Base-by-base conservation (phyloP, 805 yeast species). In the Nakazawaea wickerhamii region DNA sequence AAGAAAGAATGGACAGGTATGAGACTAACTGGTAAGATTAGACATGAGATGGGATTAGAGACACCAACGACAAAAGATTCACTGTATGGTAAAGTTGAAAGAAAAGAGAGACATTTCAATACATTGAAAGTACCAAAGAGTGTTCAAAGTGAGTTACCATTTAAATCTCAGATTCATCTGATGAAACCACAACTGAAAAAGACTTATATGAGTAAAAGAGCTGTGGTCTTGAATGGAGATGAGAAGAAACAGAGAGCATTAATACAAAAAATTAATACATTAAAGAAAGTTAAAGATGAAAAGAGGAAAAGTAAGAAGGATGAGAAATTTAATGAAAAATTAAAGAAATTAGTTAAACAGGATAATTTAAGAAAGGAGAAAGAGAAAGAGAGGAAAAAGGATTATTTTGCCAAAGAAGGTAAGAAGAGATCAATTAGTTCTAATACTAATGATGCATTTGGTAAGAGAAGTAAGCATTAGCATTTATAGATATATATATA, bases 1-100 rank as follows among this genome's bases (percentile, higher is more conserved):
- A 93, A 93, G 65, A 69, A 73, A 25, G 86, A 86, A 55, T 93
- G 99, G 99, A 77, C 77, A 55, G 99, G 99, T 49, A 89, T 93
- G 95, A 77, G 95, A 58, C 71, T 91, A 48, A 93, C 97, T 0
- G 99, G 99, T 45, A 84, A 84, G 55, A 89, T 93, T 33, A 78
- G 99, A 55, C 91, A 93, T 18, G 95, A 75, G 19, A 61, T 72
- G 51, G 75, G 73, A 30, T 55, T 88, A 36, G 77, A 74, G 17
- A 78, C 93, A 0, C 91, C 91, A 37, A 63, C 57, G 50, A 55
- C 62, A 43, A 61, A 67, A 17, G 79, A 75, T 51, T 68, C 76
- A 46, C 68, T 72, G 4, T 77, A 77, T 56, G 62, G 64, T 47
- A 89, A 87, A 65, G 71, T 95, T 44, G 97, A 88, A 64, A 77